Base-by-base conservation (phyloP, 139 green algal genomes). In the Tetradesmus obliquus region DNA sequence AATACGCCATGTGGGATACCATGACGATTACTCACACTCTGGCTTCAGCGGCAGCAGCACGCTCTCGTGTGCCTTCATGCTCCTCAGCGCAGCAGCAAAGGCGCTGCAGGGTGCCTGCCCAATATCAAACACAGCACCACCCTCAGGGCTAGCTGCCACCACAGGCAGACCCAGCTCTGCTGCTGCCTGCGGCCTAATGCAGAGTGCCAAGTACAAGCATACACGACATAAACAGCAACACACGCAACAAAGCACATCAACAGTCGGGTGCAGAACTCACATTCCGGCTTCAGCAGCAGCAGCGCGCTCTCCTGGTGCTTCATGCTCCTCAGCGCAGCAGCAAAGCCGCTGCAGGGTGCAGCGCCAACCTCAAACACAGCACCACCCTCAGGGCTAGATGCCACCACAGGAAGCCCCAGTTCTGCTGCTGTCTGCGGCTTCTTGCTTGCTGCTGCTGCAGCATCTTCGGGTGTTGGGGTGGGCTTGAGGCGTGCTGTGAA, bases 41-140 rank as follows among this genome's bases (percentile, higher is more conserved):
- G 95, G 93, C 58, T 92, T 90, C 5, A 98, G 91, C 83, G 92
- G 83, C 62, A 98, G 93, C 1, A 69, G 32, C 1, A 81, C 95
- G 85, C 88, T 62, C 93, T 98, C 97, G 13, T 94, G 95, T 76
- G 95, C 93, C 94, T 97, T 98, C 97, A 99, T 99, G 0, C 93
- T 96, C 82, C 92, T 95, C 6, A 97, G 88, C 5, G 95, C 96
- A 5, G 92, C 66, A 4, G 8, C 69, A 8, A 98, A 13, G 15
- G 93, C 95, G 57, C 88, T 83, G 90, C 94, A 95, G 32, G 32
- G 32, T 45, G 32, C 32, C 32, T 45, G 0, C 32, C 32, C 32
- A 45, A 45, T 0, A 0, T 45, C 32, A 45, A 45, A 45, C 32
- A 45, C 32, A 45, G 32, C 32, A 45, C 32, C 32, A 1, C 96